Evolutionary conservation across 768 basidiomycete genomes (phyloP), one percentile per base, ranked within the genome.

Genomic region (Hydnomerulius pinastri): DNA sequence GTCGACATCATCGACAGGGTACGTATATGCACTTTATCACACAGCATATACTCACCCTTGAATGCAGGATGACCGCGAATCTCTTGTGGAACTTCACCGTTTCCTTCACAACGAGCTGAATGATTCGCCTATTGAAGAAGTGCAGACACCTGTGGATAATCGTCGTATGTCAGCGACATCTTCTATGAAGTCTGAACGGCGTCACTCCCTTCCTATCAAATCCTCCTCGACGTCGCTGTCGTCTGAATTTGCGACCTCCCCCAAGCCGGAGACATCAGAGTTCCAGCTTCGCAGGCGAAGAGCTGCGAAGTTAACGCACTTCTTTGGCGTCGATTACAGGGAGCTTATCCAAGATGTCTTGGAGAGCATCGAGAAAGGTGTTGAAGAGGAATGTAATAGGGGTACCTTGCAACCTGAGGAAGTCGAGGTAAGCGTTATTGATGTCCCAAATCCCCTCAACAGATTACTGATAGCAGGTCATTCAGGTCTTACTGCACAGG

Each of bases 271-370:
- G 54, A 15, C 24, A 13, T 59, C 63, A 18, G 58, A 33, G 58
- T 92, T 92, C 75, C 86, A 92, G 66, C 66, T 77, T 48, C 83
- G 90, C 40, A 75, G 91, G 46, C 74, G 82, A 35, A 75, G 85
- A 50, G 90, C 90, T 4, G 90, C 90, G 54, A 93, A 93, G 73
- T 76, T 93, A 52, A 86, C 87, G 23, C 78, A 86, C 69, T 92
- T 92, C 77, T 93, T 93, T 69, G 90, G 90, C 20, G 91, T 92
- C 35, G 80, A 90, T 65, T 92, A 93, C 66, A 78, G 82, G 23
- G 87, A 88, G 47, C 71, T 92, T 48, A 83, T 92, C 47, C 77
- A 74, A 32, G 87, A 92, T 62, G 80, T 93, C 27, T 68, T 93
- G 55, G 87, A 90, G 56, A 90, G 86, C 44, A 86, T 93, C 59